Conservation (phyloP, 2,329 filamentous ascomycete genomes). For the Fusarium sp. region DNA sequence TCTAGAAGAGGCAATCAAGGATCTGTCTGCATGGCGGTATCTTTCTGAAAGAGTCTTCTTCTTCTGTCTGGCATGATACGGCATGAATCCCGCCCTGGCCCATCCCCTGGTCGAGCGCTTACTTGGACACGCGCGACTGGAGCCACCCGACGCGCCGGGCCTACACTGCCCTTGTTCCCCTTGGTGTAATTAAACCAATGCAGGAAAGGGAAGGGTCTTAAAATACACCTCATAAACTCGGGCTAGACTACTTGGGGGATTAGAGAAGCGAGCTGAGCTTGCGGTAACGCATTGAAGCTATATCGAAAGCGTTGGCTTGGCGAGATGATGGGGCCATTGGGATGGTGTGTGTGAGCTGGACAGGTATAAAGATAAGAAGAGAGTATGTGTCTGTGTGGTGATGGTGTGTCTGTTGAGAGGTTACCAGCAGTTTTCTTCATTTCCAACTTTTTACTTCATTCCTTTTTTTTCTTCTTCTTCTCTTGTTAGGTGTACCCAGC, state of each 20-base stretch:
- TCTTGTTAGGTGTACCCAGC: background rate
- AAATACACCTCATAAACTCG: conserved; percentile 2
- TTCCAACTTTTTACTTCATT: background rate
- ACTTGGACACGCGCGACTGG: conserved; percentile 34
- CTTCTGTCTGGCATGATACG: conserved; percentile 16
- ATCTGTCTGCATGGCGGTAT: background rate
- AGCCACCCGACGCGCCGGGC: conserved; percentile 16
- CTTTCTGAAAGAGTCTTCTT: too few species aligned
- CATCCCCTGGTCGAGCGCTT: conserved; percentile 18
- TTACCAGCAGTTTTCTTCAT: background rate
- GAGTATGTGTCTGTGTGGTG: background rate
- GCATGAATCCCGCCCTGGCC: conserved; percentile 19
- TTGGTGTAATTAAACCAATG: conserved; percentile 1
- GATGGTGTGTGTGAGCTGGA: background rate
- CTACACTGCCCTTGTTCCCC: background rate
- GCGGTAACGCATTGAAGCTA: conserved; percentile 9
- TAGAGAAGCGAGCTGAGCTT: background rate
- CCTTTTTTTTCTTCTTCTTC: background rate
- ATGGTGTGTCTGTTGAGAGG: background rate
- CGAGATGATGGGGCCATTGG: background rate
- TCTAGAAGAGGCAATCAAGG: background rate
- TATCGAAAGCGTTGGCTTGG: conserved; percentile 18
- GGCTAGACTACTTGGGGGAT: background rate
- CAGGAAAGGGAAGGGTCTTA: conserved; percentile 6
- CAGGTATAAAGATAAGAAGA: conserved; percentile 28